Evolutionary conservation across 306 rosid species (phyloP), one percentile per base, ranked within the genome.

Genomic region (Pueraria montana): DNA sequence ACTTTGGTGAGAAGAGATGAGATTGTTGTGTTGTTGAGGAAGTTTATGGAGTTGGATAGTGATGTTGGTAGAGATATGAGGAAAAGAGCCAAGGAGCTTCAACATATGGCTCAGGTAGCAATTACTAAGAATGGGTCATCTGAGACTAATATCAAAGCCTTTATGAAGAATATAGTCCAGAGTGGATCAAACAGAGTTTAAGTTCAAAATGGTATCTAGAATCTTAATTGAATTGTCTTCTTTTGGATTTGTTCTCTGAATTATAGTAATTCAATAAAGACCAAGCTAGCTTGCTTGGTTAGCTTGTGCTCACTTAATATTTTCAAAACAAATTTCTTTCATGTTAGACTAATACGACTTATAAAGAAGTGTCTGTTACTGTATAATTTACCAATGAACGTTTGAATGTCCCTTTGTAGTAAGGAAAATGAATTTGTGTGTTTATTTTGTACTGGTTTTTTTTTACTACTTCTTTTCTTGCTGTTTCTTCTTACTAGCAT

Each of bases 121-220:
- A 49, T 84, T 77, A 77, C 40, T 2, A 36, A 82, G 12, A 80
- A 77, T 40, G 92, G 93, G 0, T 91, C 93, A 20, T 85, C 91
- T 77, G 64, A 77, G 10, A 52, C 14, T 2, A 83, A 77, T 78
- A 34, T 88, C 34, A 34, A 71, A 23, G 77, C 85, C 4, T 87
- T 91, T 81, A 0, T 89, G 46, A 42, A 62, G 68, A 83, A 61
- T 76, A 67, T 87, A 40, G 1, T 38, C 2, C 18, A 53, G 8
- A 30, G 32, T 80, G 87, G 46, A 53, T 17, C 72, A 42, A 53
- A 64, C 7, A 1, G 24, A 52, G 32, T 21, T 20, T 53, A 64
- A 71, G 3, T 7, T 36, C 30, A 83, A 48, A 45, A 24, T 67
- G 52, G 65, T 70, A 21, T 3, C 48, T 13, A 36, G 30, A 83